Evolutionary conservation across 2,329 filamentous ascomycete genomes (phyloP).

Genomic region (Talaromyces sp.): DNA sequence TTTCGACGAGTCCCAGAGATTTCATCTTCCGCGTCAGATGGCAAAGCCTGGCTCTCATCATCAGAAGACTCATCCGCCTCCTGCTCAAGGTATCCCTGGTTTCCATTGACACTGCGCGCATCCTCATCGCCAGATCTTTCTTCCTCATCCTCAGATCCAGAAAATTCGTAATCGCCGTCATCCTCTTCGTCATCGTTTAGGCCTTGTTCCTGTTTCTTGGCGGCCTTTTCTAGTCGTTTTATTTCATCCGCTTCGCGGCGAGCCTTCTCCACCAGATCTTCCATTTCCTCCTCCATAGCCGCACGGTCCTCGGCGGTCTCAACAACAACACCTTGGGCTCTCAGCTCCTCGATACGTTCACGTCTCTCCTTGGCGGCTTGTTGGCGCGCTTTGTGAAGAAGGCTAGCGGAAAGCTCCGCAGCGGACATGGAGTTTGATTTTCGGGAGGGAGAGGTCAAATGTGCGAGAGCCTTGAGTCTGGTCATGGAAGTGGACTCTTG

Average conservation of each 20-base stretch:
- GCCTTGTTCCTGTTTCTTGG: constrained; percentile 63
- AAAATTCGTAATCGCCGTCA: constrained; percentile 48
- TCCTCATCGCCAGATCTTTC: constrained; percentile 37
- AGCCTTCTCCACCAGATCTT: constrained; percentile 85
- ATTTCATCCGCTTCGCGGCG: constrained; percentile 78
- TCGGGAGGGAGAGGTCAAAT: constrained; percentile 64
- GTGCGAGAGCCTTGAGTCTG: constrained; percentile 72
- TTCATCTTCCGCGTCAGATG: constrained; percentile 48
- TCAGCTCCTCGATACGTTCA: constrained; percentile 74
- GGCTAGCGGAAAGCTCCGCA: constrained; percentile 67
- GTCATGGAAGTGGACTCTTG: constrained; percentile 64
- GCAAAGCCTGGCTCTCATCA: constrained; percentile 24
- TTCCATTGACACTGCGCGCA: constrained; percentile 21
- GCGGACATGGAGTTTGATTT: constrained; percentile 63
- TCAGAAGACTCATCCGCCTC: constrained; percentile 45
- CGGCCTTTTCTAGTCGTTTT: constrained; percentile 72
- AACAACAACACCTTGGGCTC: constrained; percentile 76
- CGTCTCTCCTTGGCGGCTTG: constrained; percentile 80
- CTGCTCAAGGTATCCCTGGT: constrained; percentile 26
- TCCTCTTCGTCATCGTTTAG: constrained; percentile 62
- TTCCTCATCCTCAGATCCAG: constrained; percentile 50
- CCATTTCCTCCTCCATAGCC: constrained; percentile 77
- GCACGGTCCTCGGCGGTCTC: constrained; percentile 87
- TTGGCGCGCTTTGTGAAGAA: constrained; percentile 72
- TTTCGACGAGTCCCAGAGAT: constrained; percentile 55